Base-by-base conservation (phyloP, 768 basidiomycete species). In the Hebeloma cylindrosporum region DNA sequence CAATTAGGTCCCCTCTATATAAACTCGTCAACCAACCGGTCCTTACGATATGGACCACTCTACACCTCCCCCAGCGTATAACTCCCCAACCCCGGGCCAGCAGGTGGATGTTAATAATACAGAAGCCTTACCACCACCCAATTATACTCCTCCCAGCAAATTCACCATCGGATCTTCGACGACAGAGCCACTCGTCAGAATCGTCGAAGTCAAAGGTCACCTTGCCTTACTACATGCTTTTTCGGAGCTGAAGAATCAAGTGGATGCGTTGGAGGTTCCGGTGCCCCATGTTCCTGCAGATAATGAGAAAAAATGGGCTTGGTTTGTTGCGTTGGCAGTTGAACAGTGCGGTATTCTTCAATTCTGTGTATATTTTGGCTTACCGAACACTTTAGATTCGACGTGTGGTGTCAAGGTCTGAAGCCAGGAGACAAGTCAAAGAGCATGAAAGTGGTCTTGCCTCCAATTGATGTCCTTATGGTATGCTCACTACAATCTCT, bases 401-500 rank as follows among this genome's bases (percentile, higher is more conserved):
- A 63, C 38, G 36, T 43, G 1, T 67, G 61, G 63, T 59, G 57
- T 31, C 49, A 35, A n/a, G 32, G 40, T 1, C 40, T 60, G 26
- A 21, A 22, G 21, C 16, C 48, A 13, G 27, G 42, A 1, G 57
- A 64, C 35, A 22, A 39, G 1, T 20, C 7, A 8, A 28, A 26
- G 10, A 37, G 42, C 10, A 29, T 44, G 23, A 43, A 49, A n/a
- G 55, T 57, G 7, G 46, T 57, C 9, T 44, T 69, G 13, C 69
- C 69, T 2, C 69, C 69, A 0, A 14, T 66, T 5, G 69, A 71
- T 48, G 67, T 69, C 6, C 32, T 71, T 2, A 69, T 71, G 69
- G 68, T 67, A 40, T 9, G 45, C 25, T 17, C 35, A 17, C 26
- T 4, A 6, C 8, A 26, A 26, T 26, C 27, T 1, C 18, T 20